Evolutionary conservation across 768 basidiomycete species (phyloP).

Genomic region (Boletus reticulatus): DNA sequence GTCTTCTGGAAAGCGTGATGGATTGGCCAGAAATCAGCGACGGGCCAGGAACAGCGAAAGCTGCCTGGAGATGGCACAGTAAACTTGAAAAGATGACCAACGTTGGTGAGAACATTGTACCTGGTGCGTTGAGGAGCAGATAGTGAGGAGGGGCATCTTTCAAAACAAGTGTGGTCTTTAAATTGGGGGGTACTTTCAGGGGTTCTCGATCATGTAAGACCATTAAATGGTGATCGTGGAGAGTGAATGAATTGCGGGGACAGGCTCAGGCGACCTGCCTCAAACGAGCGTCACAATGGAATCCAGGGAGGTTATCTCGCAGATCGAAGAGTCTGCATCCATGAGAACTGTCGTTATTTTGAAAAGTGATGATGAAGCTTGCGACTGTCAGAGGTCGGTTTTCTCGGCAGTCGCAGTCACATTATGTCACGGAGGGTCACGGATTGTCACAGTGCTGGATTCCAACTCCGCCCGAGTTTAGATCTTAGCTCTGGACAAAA

Average conservation of each 20-base stretch:
- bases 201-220: slow-evolving; percentile 1
- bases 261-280: too few relatives aligned
- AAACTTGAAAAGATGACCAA: slow-evolving; percentile 8
- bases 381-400: too few relatives aligned
- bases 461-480: too few relatives aligned
- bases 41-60: slow-evolving; percentile 16
- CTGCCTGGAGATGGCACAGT: slow-evolving; percentile 2
- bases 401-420: too few relatives aligned
- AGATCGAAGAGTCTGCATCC: too few relatives aligned
- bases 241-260: slow-evolving; percentile 1
- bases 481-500: too few relatives aligned
- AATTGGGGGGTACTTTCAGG: not conserved
- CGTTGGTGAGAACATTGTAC: slow-evolving; percentile 15
- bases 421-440: too few relatives aligned
- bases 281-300: too few relatives aligned
- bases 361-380: too few relatives aligned
- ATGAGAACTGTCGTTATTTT: too few relatives aligned
- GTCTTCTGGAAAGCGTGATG: slow-evolving; percentile 23
- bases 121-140: not conserved
- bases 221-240: not conserved
- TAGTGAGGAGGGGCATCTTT: not conserved
- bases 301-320: too few relatives aligned
- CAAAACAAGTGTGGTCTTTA: not conserved
- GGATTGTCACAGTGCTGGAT: too few relatives aligned
- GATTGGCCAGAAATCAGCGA: slow-evolving; percentile 14